phyloP scores from a whole-genome alignment of 2,329 filamentous ascomycete genomes.

The Cercospora sojina region DNA sequence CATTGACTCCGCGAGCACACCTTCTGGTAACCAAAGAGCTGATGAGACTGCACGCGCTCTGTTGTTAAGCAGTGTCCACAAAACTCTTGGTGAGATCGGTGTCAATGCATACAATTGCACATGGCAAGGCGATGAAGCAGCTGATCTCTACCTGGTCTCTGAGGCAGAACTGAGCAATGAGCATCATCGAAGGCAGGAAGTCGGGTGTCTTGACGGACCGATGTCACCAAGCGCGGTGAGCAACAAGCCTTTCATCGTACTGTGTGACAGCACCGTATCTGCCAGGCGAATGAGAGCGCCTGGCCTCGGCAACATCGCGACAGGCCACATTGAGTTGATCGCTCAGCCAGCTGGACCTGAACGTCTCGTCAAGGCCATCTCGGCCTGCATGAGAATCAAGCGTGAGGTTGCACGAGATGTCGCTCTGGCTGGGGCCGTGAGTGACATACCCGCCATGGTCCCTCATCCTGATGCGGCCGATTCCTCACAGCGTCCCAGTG shows the following conservation, averaged over 20 bases:
- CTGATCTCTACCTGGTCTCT: conserved; percentile 28
- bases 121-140: conserved; percentile 24
- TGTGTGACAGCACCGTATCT: conserved; percentile 31
- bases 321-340: conserved; percentile 29
- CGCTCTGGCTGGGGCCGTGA: conserved; percentile 18
- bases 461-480: conserved; percentile 10
- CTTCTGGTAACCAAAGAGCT: conserved; percentile 18
- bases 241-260: conserved; percentile 29
- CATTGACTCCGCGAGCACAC: conserved; percentile 24
- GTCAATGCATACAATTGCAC: conserved; percentile 18
- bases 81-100: conserved; percentile 27
- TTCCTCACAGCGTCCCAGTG: background rate
- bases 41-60: conserved; percentile 24
- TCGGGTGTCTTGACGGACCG: conserved; percentile 13
- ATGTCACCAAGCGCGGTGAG: conserved; percentile 24
- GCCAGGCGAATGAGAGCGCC: conserved; percentile 25
- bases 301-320: conserved; percentile 24
- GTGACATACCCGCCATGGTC: conserved; percentile 17
- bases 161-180: conserved; percentile 27
- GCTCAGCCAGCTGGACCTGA: conserved; percentile 30
- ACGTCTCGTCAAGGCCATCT: conserved; percentile 28
- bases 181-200: conserved; percentile 18
- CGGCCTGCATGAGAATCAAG: conserved; percentile 23
- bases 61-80: conserved; percentile 22
- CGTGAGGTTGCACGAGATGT: conserved; percentile 1